phyloP scores from a whole-genome alignment of 2,329 filamentous ascomycete species.

The Scedosporium dehoogii region DNA sequence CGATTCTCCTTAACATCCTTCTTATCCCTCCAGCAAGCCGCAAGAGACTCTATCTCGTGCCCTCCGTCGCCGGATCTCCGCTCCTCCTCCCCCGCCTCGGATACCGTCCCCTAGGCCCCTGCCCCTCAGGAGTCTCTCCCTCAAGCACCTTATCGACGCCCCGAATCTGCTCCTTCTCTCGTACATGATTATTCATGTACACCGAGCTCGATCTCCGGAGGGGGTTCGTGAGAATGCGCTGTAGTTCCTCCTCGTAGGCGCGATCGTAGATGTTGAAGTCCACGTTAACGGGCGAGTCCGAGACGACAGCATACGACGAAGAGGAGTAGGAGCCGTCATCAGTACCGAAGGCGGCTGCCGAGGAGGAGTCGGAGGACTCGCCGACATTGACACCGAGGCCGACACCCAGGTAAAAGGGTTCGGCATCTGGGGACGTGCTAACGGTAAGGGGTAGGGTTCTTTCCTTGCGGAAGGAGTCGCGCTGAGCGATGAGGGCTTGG shows the following conservation, averaged over 20 bases:
- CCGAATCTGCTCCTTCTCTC: slow-evolving; percentile 30
- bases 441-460: neutral
- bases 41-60: neutral
- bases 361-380: slow-evolving; percentile 20
- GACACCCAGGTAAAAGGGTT: slow-evolving; percentile 12
- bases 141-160: slow-evolving; percentile 27
- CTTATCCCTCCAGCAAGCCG: neutral
- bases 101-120: slow-evolving; percentile 4
- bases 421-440: neutral
- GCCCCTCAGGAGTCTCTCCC: neutral
- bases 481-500: slow-evolving; percentile 35
- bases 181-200: slow-evolving; percentile 39
- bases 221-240: slow-evolving; percentile 49
- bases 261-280: slow-evolving; percentile 80
- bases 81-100: slow-evolving; percentile 5
- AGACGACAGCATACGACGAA: slow-evolving; percentile 43
- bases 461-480: slow-evolving; percentile 26
- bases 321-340: slow-evolving; percentile 22
- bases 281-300: slow-evolving; percentile 74
- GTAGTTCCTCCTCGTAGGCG: slow-evolving; percentile 66
- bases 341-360: slow-evolving; percentile 66
- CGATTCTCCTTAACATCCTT: too few species aligned
- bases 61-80: neutral
- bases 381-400: slow-evolving; percentile 21
- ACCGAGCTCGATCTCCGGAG: slow-evolving; percentile 28